Base-by-base conservation (phyloP, 2,329 filamentous ascomycete species). In the Xylaria arbuscula region DNA sequence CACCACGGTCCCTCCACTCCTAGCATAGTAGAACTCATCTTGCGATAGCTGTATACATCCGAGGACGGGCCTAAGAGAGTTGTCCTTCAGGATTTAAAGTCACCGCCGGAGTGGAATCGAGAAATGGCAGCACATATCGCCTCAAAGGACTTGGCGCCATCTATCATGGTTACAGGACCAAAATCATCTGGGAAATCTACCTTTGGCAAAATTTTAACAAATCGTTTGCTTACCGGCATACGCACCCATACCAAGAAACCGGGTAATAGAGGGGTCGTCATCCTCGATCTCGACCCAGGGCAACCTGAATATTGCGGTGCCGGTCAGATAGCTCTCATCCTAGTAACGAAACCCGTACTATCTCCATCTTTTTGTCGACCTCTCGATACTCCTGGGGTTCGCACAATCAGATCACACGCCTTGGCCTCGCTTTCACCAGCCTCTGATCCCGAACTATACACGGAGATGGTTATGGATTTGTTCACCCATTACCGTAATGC, bases 181-280 rank as follows among this genome's bases (percentile, higher is more conserved):
- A 92, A 93, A 71, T 89, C 87, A 0, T 88, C 91, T 2, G 92
- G 92, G 2, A 94, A 94, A 75, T 94, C 92, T 0, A 93, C 91
- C 0, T 92, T 94, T 76, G 86, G 87, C 13, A 88, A 87, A 56
- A 78, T 93, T 4, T 81, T 94, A 2, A 80, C 85, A 9, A 94
- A 94, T 74, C 86, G 88, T 11, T 80, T 93, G 9, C 78, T 93
- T n/a, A 91, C 88, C 3, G 78, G 81, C 54, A 74, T 56, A 76
- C 66, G 70, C 55, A 2, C 69, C 62, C 68, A 69, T 64, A 69
- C 73, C 72, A 74, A 73, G 72, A 72, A 45, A 47, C 67, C 69
- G 54, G 73, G 68, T 51, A 68, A 67, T 22, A 60, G 64, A 7
- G 78, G 79, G 58, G 82, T 91, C 32, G 85, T 84, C 63, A 82